Percentiles rank a stretch among this genome's conserved stretches.
Conservation (phyloP, 164 flowering plant species). For the Taxillus chinensis region DNA sequence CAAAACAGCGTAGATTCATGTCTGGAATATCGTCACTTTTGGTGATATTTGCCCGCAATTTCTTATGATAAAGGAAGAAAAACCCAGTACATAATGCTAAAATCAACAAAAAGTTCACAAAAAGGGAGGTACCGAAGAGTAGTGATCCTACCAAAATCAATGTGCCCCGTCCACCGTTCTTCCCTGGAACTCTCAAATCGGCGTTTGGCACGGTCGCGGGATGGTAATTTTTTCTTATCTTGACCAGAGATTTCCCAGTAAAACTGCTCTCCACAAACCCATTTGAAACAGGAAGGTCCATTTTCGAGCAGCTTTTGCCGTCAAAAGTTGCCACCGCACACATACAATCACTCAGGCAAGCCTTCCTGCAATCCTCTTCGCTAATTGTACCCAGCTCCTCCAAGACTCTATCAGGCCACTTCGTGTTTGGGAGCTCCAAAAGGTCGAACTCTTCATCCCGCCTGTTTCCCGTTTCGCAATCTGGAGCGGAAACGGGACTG, state of each 20-base stretch:
- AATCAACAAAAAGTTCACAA: conserved; percentile 22
- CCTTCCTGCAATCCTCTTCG: conserved; percentile 28
- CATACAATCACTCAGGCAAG: conserved; percentile 42
- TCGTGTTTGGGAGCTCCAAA: conserved; percentile 13
- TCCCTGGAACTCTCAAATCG: not conserved
- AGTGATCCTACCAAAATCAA: conserved; percentile 12
- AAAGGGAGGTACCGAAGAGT: conserved; percentile 32
- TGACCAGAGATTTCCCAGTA: conserved; percentile 26
- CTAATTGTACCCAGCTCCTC: conserved; percentile 1
- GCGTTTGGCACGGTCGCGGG: not conserved
- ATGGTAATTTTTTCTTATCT: conserved; percentile 16
- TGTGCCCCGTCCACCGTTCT: conserved; percentile 6
- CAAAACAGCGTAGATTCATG: not conserved
- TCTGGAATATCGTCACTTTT: not conserved
- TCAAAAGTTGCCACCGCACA: conserved; percentile 36
- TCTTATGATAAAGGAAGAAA: not conserved
- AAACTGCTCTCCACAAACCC: conserved; percentile 17
- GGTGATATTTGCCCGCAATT: conserved; percentile 1
- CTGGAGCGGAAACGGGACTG: conserved; percentile 25
- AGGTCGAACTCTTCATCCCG: conserved; percentile 11
- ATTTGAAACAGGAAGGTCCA: conserved; percentile 28
- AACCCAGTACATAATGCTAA: not conserved
- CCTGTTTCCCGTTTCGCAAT: conserved; percentile 13
- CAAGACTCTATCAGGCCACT: conserved; percentile 40
- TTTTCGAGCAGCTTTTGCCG: conserved; percentile 34